Conservation (phyloP, 1,284 basidiomycete genomes). For the Moesziomyces antarcticus region DNA sequence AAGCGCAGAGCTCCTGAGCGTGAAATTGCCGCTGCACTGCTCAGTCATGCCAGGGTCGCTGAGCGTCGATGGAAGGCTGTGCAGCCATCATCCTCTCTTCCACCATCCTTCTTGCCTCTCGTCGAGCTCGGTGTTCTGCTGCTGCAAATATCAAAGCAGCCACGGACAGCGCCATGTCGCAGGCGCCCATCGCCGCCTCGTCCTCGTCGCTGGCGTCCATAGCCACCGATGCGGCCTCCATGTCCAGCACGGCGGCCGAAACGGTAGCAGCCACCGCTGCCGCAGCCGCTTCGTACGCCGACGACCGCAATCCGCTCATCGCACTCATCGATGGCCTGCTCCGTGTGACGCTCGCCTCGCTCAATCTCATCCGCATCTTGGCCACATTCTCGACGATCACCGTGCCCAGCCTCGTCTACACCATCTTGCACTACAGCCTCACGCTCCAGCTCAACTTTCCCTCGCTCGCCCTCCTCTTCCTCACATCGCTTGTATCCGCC, state of each 20-base stretch:
- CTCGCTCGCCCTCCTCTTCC: slow-evolving; percentile 54
- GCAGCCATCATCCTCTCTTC: no score
- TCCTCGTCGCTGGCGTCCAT: slow-evolving; percentile 27
- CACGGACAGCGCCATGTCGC: slow-evolving; percentile 28
- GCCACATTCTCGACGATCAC: slow-evolving; percentile 62
- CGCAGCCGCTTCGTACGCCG: slow-evolving; percentile 17
- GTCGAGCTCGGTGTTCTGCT: no score
- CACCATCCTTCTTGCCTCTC: no score
- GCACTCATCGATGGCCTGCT: slow-evolving; percentile 54
- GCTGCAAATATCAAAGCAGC: not conserved
- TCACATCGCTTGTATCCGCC: slow-evolving; percentile 42
- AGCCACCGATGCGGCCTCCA: slow-evolving; percentile 12
- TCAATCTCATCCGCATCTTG: slow-evolving; percentile 55
- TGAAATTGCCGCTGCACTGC: no score
- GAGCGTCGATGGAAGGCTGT: no score
- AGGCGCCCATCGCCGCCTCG: slow-evolving; percentile 24
- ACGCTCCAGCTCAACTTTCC: slow-evolving; percentile 66
- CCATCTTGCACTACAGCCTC: slow-evolving; percentile 63
- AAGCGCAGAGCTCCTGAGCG: no score
- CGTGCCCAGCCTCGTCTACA: slow-evolving; percentile 59
- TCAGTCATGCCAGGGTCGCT: no score
- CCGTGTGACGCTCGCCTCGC: slow-evolving; percentile 54
- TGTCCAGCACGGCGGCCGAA: slow-evolving; percentile 7
- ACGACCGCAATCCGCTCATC: slow-evolving; percentile 45
- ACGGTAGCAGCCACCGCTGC: slow-evolving; percentile 14